phyloP scores from a whole-genome alignment of 805 yeast genomes.

The Suhomyces xylopsoci region DNA sequence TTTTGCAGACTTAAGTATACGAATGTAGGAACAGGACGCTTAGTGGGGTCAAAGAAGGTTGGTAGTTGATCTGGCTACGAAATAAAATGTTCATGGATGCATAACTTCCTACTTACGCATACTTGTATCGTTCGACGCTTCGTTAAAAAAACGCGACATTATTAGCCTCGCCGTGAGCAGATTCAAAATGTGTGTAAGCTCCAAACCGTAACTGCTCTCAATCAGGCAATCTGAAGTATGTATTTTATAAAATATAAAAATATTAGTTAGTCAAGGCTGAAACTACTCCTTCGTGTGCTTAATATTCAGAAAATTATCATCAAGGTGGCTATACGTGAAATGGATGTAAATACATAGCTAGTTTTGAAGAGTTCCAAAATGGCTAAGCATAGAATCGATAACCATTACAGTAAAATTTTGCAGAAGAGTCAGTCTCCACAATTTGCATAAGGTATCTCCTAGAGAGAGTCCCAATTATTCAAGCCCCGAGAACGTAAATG shows the following conservation, averaged over 20 bases:
- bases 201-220: not conserved
- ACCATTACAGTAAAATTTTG: not conserved
- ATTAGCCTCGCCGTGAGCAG: not conserved
- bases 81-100: not conserved
- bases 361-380: not conserved
- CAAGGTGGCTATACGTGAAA: not conserved
- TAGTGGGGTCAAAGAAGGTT: not conserved
- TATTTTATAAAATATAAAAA: not conserved
- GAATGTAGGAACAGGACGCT: not conserved
- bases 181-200: not conserved
- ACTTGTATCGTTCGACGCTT: constrained; percentile 1
- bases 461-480: not conserved
- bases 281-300: not conserved
- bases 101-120: not conserved
- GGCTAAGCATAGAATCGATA: not conserved
- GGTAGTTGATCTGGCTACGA: not conserved
- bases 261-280: not conserved
- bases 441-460: not conserved
- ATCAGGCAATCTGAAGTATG: not conserved
- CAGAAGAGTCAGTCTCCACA: not conserved
- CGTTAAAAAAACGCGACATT: not conserved
- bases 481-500: not conserved
- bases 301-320: not conserved
- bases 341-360: not conserved
- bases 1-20: not conserved